Base-by-base conservation (phyloP, 192 early-diverging fungal species). In the Coemansia sp. region DNA sequence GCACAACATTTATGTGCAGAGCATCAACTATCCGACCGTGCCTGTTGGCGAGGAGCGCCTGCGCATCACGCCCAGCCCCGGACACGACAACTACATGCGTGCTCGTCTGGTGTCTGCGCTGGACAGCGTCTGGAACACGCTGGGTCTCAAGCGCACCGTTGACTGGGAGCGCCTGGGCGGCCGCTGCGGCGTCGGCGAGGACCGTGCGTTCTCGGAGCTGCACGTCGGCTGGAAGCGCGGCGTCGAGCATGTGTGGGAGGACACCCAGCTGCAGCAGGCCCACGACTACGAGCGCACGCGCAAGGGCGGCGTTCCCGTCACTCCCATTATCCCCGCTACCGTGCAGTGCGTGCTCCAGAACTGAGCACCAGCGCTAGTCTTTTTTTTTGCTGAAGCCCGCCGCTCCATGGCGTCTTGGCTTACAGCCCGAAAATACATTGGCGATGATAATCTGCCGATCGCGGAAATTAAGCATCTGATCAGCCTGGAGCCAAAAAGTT, bases 1-100 rank as follows among this genome's bases (percentile, higher is more conserved):
- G 56, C 89, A 92, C 80, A 82, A 82, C 52, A 96, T 99, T 66
- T 99, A 99, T 72, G 96, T 97, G 34, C 96, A 99, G 80, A 84
- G 82, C 67, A 99, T 99, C 83, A 99, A 99, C 81, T 99, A 91
- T 76, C 96, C 96, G 22, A 99, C 96, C 22, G 94, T 98, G 10
- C 74, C 89, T 41, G 82, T 84, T 5, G 96, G 96, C 38, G 89
- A 99, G 77, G 96, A 99, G 78, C 85, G 96, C 43, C 85, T 99
- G 52, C 86, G 96, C 28, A 96, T 99, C 78, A 99, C 96, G 9
- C 96, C 96, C 3, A 91, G 94, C 44, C 96, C 96, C 23, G 94
- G 94, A 34, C 96, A 99, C 78, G 87, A 75, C 58, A 61, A 64
- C 22, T 79, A 72, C 45, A 91, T 91, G 85, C 90, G 90, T 67